phyloP scores from a whole-genome alignment of 371 early-diverging fungal species.

The Apophysomyces variabilis region DNA sequence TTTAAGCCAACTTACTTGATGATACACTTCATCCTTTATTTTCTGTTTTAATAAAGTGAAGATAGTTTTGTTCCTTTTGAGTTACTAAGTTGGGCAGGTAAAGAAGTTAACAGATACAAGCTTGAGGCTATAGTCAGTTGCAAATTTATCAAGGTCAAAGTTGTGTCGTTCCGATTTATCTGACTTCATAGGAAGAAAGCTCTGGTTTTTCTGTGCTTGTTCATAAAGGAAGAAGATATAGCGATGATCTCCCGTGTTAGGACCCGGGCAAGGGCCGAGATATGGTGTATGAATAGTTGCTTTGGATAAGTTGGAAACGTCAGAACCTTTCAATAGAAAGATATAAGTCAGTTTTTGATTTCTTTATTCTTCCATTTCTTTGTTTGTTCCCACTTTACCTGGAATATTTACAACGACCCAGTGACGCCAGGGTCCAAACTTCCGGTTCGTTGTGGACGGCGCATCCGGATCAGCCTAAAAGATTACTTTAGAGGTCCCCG shows the following conservation, averaged over 20 bases:
- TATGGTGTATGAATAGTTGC: constrained; percentile 45
- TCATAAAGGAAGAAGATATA: constrained; percentile 68
- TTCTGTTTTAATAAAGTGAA: constrained; percentile 5
- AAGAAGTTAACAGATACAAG: constrained; percentile 65
- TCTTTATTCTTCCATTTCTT: not conserved
- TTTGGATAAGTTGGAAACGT: constrained; percentile 33
- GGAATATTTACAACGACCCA: constrained; percentile 67
- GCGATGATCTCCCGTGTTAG: constrained; percentile 62
- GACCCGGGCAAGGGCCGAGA: constrained; percentile 62
- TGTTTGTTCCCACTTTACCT: constrained; percentile 21
- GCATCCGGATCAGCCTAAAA: constrained; percentile 70
- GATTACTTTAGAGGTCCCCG: not conserved
- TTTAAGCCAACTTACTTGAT: constrained; percentile 23
- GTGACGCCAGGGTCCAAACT: constrained; percentile 63
- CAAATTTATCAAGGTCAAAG: constrained; percentile 56
- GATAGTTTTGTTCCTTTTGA: constrained; percentile 20
- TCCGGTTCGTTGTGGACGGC: constrained; percentile 59
- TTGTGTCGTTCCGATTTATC: constrained; percentile 39
- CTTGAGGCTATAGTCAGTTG: constrained; percentile 47
- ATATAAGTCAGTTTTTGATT: not conserved
- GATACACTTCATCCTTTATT: not conserved
- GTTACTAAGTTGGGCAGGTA: constrained; percentile 29
- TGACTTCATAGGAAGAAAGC: constrained; percentile 29
- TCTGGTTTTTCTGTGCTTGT: constrained; percentile 38
- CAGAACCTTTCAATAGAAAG: constrained; percentile 15